These are phyloP conservation scores for Pachyrhizus erosus DNA, from an alignment of 306 rosid species.

Conservation along the genomic window DNA sequence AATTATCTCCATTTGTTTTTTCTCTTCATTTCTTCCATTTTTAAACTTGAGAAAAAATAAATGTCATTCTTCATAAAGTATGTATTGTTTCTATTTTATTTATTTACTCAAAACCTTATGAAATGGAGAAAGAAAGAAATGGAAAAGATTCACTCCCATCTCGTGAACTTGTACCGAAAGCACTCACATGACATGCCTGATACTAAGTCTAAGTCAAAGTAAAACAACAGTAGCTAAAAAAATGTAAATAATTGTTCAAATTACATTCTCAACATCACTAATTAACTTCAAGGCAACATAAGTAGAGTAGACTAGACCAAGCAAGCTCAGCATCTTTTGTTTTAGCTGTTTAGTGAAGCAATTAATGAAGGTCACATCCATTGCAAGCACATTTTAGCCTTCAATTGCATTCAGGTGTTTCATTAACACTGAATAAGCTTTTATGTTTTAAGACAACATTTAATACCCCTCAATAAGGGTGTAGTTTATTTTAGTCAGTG, in stretches of 20 bases:
- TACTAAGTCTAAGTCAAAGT: background rate
- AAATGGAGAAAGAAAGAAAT: no score
- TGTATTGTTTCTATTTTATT: no score
- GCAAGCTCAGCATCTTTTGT: background rate
- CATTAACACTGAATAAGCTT: background rate
- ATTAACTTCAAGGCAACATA: background rate
- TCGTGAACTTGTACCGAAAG: background rate
- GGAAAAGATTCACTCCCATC: background rate
- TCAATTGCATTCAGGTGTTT: constrained; percentile 15
- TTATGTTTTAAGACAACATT: constrained; percentile 15
- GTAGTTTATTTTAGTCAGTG: background rate
- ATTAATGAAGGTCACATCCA: background rate
- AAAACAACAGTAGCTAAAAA: background rate
- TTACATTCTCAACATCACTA: background rate
- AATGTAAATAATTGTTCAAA: background rate
- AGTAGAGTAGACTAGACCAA: no score
- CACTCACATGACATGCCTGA: background rate
- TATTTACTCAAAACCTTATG: no score
- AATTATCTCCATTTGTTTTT: no score
- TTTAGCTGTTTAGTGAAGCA: constrained; percentile 38
- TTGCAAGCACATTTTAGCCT: background rate
- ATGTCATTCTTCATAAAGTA: no score
- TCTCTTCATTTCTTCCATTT: no score
- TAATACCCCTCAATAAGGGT: constrained; percentile 31
- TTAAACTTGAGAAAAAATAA: no score